phyloP scores from a whole-genome alignment of 169 alveolate genomes.

The Plasmodium knowlesi region DNA sequence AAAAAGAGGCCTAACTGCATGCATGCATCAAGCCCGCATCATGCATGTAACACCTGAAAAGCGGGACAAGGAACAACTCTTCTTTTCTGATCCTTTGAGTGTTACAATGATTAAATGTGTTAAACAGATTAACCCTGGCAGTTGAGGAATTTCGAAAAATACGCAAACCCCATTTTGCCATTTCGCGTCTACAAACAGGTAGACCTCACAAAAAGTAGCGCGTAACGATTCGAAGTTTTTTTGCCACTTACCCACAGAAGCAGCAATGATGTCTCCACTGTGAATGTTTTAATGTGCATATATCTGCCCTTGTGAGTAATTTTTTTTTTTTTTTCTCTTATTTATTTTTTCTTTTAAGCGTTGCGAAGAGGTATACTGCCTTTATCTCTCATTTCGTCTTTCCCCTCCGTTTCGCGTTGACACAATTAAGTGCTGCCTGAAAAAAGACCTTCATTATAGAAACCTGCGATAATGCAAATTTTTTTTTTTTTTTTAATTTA shows the following conservation, averaged over 20 bases:
- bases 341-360: background rate
- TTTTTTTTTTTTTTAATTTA: background rate
- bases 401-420: background rate
- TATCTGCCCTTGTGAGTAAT: background rate
- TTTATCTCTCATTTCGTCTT: background rate
- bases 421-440: background rate
- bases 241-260: background rate
- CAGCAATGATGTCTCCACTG: background rate
- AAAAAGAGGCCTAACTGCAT: slow-evolving; percentile 37
- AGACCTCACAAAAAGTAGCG: background rate
- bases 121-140: background rate
- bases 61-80: background rate
- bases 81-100: slow-evolving; percentile 7
- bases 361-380: background rate
- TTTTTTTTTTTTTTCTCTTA: background rate
- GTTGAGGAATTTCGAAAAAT: background rate
- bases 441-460: background rate
- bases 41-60: background rate
- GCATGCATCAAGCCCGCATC: slow-evolving; percentile 1
- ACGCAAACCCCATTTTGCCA: background rate
- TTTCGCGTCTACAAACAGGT: background rate
- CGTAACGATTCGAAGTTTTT: background rate
- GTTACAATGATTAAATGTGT: slow-evolving; percentile 6
- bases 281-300: background rate
- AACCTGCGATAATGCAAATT: background rate